phyloP scores from a whole-genome alignment of 192 early-diverging fungal species.

The Umbelopsis isabellina region DNA sequence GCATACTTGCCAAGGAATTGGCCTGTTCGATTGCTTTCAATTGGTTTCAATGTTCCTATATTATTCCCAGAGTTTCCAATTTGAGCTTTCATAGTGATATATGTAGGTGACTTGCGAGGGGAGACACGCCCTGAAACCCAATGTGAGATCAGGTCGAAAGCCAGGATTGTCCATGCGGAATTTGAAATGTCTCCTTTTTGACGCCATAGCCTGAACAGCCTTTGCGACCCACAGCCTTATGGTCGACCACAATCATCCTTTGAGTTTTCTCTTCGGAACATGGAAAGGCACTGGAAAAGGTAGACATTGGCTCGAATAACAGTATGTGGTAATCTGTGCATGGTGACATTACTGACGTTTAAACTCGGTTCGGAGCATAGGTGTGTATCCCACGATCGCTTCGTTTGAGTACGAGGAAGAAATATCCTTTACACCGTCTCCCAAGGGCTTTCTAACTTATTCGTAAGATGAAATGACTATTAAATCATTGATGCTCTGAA shows the following conservation, averaged over 20 bases:
- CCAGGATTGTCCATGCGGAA: no score
- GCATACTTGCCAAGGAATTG: no score
- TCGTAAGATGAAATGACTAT: constrained; percentile 5
- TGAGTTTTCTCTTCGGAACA: constrained; percentile 19
- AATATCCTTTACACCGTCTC: constrained; percentile 19
- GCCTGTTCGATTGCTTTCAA: no score
- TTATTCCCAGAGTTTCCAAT: no score
- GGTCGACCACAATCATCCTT: constrained; percentile 7
- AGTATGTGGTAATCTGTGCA: background rate
- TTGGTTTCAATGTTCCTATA: no score
- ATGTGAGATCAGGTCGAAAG: no score
- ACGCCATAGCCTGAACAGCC: no score
- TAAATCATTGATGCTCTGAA: no score
- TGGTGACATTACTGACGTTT: background rate
- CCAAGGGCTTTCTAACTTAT: constrained; percentile 21
- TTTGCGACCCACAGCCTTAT: background rate
- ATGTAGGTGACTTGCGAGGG: no score
- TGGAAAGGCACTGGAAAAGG: constrained; percentile 25
- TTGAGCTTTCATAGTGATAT: no score
- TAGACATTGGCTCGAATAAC: background rate
- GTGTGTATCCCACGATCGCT: constrained; percentile 23
- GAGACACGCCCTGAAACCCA: no score
- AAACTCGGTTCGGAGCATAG: background rate
- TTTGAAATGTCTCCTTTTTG: no score
- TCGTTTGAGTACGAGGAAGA: constrained; percentile 26